phyloP scores from a whole-genome alignment of 108 stramenopile species.

The Discostella pseudostelligera region DNA sequence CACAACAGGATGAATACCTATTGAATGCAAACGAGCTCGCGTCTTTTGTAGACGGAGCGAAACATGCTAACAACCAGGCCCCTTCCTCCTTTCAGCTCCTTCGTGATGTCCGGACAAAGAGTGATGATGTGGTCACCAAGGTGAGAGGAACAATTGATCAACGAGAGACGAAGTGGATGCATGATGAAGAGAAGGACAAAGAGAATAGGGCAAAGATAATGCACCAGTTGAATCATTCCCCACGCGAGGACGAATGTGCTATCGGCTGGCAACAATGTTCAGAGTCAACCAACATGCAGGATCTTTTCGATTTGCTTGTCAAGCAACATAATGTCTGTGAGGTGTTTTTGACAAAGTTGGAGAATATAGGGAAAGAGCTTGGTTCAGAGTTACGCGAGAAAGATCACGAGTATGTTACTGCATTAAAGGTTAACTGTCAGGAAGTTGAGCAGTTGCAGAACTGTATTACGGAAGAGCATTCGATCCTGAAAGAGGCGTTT shows the following conservation, averaged over 20 bases:
- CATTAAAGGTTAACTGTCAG: constrained; percentile 35
- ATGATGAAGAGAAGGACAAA: constrained; percentile 10
- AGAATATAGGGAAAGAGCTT: constrained; percentile 26
- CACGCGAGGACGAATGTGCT: constrained; percentile 15
- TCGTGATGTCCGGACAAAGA: constrained; percentile 16
- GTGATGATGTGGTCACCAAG: constrained; percentile 14
- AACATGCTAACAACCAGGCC: constrained; percentile 11
- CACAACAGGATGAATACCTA: neutral
- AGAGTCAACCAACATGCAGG: constrained; percentile 25
- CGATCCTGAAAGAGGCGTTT: constrained; percentile 30
- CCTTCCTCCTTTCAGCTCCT: constrained; percentile 22
- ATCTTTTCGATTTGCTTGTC: constrained; percentile 23
- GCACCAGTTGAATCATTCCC: neutral
- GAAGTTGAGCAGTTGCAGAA: constrained; percentile 35
- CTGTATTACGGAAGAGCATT: constrained; percentile 33
- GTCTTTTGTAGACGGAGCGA: neutral
- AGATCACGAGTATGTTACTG: constrained; percentile 47
- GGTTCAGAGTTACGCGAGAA: constrained; percentile 34
- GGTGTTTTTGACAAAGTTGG: constrained; percentile 28
- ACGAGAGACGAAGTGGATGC: constrained; percentile 21
- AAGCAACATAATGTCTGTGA: constrained; percentile 31
- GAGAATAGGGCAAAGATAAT: constrained; percentile 14
- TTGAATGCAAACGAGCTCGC: neutral
- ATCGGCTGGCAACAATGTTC: constrained; percentile 33
- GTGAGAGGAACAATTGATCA: constrained; percentile 14